Conservation (phyloP, 345 rosid genomes). For the Arabidopsis suecica region DNA sequence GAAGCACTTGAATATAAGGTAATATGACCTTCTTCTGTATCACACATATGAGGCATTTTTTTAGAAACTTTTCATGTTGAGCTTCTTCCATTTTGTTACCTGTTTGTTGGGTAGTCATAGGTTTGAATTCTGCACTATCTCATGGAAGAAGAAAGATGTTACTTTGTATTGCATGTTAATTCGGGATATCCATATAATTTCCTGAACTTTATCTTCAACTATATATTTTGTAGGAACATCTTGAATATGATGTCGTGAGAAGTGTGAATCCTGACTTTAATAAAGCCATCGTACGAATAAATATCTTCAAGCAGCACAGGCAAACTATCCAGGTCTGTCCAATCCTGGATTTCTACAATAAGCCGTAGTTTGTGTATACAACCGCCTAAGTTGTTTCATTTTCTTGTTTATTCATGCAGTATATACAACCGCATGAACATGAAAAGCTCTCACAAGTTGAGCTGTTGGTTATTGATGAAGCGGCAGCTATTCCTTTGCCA, state of each 20-base stretch:
- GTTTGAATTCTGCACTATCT: slow-evolving; percentile 14
- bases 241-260: slow-evolving; percentile 86
- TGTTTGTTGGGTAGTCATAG: background rate
- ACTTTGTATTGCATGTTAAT: slow-evolving; percentile 13
- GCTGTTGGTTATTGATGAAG: slow-evolving; percentile 95
- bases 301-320: slow-evolving; percentile 87
- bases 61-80: background rate
- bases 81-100: slow-evolving; percentile 12
- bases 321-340: slow-evolving; percentile 92
- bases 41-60: background rate
- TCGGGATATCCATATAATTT: slow-evolving; percentile 5
- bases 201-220: slow-evolving; percentile 15
- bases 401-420: slow-evolving; percentile 56
- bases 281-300: slow-evolving; percentile 80
- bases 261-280: slow-evolving; percentile 77
- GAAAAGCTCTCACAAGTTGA: slow-evolving; percentile 98
- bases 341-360: slow-evolving; percentile 66
- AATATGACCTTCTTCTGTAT: slow-evolving; percentile 21
- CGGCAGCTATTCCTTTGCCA: slow-evolving; percentile 98
- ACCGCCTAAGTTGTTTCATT: slow-evolving; percentile 6
- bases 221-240: slow-evolving; percentile 68
- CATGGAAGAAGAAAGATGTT: background rate
- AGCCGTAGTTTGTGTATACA: slow-evolving; percentile 27
- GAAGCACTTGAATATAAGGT: slow-evolving; percentile 88
- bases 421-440: slow-evolving; percentile 93